Evolutionary conservation across 305 asterid species (phyloP).

Genomic region (Fraxinus paxiana): DNA sequence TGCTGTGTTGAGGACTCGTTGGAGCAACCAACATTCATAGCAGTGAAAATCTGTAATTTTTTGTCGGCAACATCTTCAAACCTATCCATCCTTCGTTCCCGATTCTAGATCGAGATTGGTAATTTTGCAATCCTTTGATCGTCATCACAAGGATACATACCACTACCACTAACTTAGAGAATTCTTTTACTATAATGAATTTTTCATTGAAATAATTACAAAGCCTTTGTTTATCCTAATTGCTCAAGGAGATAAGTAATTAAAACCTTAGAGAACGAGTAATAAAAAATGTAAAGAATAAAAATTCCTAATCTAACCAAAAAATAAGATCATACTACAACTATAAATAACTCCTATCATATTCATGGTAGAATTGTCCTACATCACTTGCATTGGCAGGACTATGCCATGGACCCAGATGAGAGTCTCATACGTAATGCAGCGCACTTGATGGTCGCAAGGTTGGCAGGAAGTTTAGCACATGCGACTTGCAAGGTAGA

Average conservation of each 20-base stretch:
- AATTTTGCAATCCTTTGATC: neutral
- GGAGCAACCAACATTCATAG: neutral
- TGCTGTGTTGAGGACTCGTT: neutral
- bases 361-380: neutral
- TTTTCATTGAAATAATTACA: neutral
- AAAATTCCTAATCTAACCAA: neutral
- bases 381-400: constrained; percentile 47
- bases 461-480: constrained; percentile 96
- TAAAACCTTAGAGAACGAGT: neutral
- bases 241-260: neutral
- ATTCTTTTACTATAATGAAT: neutral
- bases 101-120: neutral
- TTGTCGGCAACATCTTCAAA: neutral
- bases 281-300: neutral
- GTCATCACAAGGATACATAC: neutral
- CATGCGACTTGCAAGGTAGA: constrained; percentile 98
- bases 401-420: constrained; percentile 95
- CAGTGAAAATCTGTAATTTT: neutral
- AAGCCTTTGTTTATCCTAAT: neutral
- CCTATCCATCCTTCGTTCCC: neutral
- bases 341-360: neutral
- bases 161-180: neutral
- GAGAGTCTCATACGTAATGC: constrained; percentile 87
- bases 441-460: constrained; percentile 98
- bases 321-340: neutral